Evolutionary conservation across 176 grass and related monocot genomes (phyloP), one percentile per base, ranked within the genome.

Genomic region (Eremochloa ophiuroides): DNA sequence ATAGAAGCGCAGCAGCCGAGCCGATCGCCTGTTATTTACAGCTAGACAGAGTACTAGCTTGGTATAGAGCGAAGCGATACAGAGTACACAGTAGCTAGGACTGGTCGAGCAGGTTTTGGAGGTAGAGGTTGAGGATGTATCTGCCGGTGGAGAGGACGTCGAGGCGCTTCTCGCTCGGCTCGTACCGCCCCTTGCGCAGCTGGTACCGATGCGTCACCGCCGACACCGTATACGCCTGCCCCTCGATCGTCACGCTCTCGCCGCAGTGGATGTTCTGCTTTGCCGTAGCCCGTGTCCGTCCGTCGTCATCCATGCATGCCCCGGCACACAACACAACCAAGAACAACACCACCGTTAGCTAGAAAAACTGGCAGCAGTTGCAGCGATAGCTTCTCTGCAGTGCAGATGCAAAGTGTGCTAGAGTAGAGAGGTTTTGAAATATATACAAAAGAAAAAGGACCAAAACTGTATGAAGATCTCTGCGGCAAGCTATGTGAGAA

Each of bases 181-280:
- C 93, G 63, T 95, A 98, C 12, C 92, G 90, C 20, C 90, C 93
- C 73, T 95, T 93, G 42, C 96, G 93, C 69, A 98, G 93, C 88
- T 95, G 96, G 82, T 98, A 95, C 26, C 93, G 82, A 44, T 90
- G 90, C 35, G 88, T 98, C 69, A 95, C 96, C 17, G 88, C 93
- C 34, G 91, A 89, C 37, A 95, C 93, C 17, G 93, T 95, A 88
- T 95, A 99, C 74, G 88, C 79, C 81, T 91, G 91, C 6, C 88
- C 88, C 75, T 95, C 93, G 76, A 98, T 98, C 16, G 91, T 95
- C 84, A 98, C 88, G 73, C 86, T 91, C 87, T 99, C 96, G 56
- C 96, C 96, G 69, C 96, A 99, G 66, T 99, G 96, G 84, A 95
- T 93, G 79, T 99, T 95, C 96, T 95, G 85, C 64, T 37, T 37